These are phyloP conservation scores for Pholiota microspora DNA, from an alignment of 768 basidiomycete species.

Conservation along the genomic window DNA sequence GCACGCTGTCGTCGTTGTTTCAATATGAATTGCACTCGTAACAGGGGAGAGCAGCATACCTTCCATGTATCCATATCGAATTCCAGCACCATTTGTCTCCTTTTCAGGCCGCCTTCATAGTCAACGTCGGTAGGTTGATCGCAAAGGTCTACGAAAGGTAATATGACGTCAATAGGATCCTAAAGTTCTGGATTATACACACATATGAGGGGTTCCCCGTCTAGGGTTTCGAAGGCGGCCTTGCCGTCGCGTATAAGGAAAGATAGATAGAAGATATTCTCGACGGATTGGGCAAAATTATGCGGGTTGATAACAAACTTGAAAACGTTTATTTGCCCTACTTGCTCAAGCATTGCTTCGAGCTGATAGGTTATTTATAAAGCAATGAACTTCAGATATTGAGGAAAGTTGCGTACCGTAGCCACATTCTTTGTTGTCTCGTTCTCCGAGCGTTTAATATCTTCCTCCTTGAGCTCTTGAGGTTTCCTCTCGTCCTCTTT, in stretches of 20 bases:
- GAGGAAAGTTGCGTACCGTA: conserved; percentile 37
- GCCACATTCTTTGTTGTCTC: conserved; percentile 88
- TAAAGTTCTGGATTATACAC: conserved; percentile 20
- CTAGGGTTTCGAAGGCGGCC: conserved; percentile 67
- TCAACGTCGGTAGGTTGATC: conserved; percentile 64
- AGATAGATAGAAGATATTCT: conserved; percentile 94
- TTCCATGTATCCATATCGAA: conserved; percentile 89
- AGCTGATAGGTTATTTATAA: conserved; percentile 43
- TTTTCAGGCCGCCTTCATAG: conserved; percentile 59
- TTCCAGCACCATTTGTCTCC: conserved; percentile 87
- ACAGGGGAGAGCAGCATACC: conserved; percentile 47
- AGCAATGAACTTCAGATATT: neutral
- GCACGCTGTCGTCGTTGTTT: conserved; percentile 55
- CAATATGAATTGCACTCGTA: neutral
- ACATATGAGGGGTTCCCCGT: conserved; percentile 80
- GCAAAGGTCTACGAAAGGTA: conserved; percentile 50
- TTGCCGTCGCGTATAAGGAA: conserved; percentile 88
- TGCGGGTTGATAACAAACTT: conserved; percentile 86
- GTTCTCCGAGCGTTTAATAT: conserved; percentile 80
- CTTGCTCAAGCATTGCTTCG: conserved; percentile 49
- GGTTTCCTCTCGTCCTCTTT: conserved; percentile 68
- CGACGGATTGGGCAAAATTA: conserved; percentile 91
- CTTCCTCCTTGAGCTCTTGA: conserved; percentile 79
- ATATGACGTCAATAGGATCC: neutral
- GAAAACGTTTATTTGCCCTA: conserved; percentile 69